phyloP scores from a whole-genome alignment of 768 basidiomycete species.

The Mycena epipterygia region DNA sequence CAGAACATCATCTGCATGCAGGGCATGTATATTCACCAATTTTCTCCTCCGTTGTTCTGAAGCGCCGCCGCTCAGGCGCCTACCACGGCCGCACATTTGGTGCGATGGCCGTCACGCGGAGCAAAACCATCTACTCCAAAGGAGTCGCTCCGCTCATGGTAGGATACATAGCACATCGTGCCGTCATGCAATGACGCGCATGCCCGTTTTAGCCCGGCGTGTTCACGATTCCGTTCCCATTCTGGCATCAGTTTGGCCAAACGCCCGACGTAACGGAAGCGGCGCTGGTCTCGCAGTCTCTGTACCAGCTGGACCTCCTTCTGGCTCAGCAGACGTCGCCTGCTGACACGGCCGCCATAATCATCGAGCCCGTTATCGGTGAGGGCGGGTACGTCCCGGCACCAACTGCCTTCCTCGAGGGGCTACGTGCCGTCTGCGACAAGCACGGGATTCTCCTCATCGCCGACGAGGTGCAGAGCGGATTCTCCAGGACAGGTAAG shows the following conservation, averaged over 20 bases:
- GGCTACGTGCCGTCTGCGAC: conserved; percentile 89
- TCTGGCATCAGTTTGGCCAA: conserved; percentile 88
- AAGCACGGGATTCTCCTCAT: conserved; percentile 88
- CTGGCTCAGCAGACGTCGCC: conserved; percentile 84
- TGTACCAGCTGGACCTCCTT: conserved; percentile 87
- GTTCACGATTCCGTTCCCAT: conserved; percentile 87
- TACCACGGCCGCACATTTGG: conserved; percentile 97
- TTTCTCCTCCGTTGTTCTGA: background rate
- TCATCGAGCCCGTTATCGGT: conserved; percentile 94
- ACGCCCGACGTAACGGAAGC: conserved; percentile 66
- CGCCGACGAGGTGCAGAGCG: conserved; percentile 90
- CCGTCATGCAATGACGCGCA: conserved; percentile 5
- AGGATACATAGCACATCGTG: conserved; percentile 3
- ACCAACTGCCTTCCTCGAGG: conserved; percentile 82
- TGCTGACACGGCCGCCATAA: conserved; percentile 90
- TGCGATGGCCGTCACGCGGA: conserved; percentile 93
- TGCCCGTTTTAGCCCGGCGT: conserved; percentile 89
- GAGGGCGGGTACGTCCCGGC: conserved; percentile 97
- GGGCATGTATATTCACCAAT: conserved; percentile 55
- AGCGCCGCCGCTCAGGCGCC: conserved; percentile 58
- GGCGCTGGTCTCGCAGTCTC: conserved; percentile 71
- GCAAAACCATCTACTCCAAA: conserved; percentile 92
- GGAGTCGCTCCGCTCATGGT: conserved; percentile 89
- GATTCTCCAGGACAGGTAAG: conserved; percentile 90
- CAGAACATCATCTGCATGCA: conserved; percentile 96